Evolutionary conservation across 352 stramenopile species (phyloP).

Genomic region (Blastocystis sp.): DNA sequence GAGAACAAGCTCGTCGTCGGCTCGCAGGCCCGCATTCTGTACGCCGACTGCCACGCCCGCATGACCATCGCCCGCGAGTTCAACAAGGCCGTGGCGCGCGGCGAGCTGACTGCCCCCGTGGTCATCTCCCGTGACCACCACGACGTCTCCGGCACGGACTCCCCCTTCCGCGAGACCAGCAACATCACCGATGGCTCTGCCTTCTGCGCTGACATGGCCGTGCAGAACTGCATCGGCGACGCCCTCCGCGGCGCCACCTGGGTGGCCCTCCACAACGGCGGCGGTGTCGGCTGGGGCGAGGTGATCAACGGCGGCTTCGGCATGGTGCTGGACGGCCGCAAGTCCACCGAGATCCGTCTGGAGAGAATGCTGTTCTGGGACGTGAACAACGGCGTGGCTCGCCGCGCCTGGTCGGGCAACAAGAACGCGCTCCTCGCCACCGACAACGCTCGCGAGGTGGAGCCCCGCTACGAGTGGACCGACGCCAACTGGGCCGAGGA

Average conservation of each 20-base stretch:
- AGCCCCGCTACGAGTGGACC: conserved; percentile 77
- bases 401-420: conserved; percentile 81
- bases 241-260: conserved; percentile 81
- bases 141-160: conserved; percentile 83
- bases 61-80: conserved; percentile 80
- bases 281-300: conserved; percentile 83
- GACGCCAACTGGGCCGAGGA: conserved; percentile 71
- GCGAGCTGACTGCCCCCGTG: conserved; percentile 78
- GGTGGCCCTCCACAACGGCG: conserved; percentile 83
- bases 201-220: conserved; percentile 84
- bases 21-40: conserved; percentile 83
- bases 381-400: conserved; percentile 83
- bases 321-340: conserved; percentile 81
- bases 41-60: conserved; percentile 80
- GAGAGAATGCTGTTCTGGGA: conserved; percentile 82
- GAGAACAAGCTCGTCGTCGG: conserved; percentile 83
- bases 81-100: conserved; percentile 79
- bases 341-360: conserved; percentile 76
- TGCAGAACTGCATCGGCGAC: conserved; percentile 84
- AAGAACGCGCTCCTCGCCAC: conserved; percentile 81
- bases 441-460: conserved; percentile 79
- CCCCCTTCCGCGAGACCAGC: conserved; percentile 82
- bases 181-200: conserved; percentile 82
- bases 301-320: conserved; percentile 84
- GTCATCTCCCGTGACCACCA: conserved; percentile 84